Evolutionary conservation across 352 stramenopile species (phyloP), one percentile per base, ranked within the genome.

Genomic region (Phytophthora gonapodyides): DNA sequence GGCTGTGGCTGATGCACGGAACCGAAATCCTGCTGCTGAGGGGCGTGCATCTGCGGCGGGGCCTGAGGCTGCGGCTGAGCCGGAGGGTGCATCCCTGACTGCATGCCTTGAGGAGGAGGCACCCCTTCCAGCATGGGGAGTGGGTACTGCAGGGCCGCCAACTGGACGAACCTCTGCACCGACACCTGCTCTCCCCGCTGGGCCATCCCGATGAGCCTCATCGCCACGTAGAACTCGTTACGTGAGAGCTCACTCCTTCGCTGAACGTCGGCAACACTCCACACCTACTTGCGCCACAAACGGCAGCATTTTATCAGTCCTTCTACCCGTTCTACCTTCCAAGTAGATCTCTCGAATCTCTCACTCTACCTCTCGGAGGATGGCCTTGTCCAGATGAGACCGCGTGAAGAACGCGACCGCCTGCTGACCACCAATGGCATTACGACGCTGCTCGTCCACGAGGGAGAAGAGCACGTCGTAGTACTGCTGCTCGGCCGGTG

Each of bases 361-460:
- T 33, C 15, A 43, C 5, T 15, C 16, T 49, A 93, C 84, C 73
- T 96, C 85, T 7, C 87, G 76, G 37, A 96, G 54, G 37, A 85
- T 67, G 17, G 61, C 44, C 48, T 98, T 91, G 53, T 97, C 91
- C 6, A 98, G 64, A 43, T 95, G 93, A 15, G 93, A 98, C 0
- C 86, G 80, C 24, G 87, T 90, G 64, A 98, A 97, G 71, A 98
- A 98, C 54, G 84, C 75, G 9, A 98, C 96, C 4, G 96, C 96
- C 30, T 92, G 82, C 5, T 75, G 80, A 7, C 96, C 96, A 11
- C 82, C 84, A 61, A 98, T 96, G 11, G 82, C 76, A 30, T 94
- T 88, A 38, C 75, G 75, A 13, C 79, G 68, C 60, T 95, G 76
- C 11, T 89, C 81, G 65, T 98, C 96, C n/a, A 93, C 93, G n/a